Percentiles rank a stretch among this genome's conserved stretches.
Evolutionary conservation across 139 green algal genomes (phyloP).

Genomic region (Tetraselmis chui): DNA sequence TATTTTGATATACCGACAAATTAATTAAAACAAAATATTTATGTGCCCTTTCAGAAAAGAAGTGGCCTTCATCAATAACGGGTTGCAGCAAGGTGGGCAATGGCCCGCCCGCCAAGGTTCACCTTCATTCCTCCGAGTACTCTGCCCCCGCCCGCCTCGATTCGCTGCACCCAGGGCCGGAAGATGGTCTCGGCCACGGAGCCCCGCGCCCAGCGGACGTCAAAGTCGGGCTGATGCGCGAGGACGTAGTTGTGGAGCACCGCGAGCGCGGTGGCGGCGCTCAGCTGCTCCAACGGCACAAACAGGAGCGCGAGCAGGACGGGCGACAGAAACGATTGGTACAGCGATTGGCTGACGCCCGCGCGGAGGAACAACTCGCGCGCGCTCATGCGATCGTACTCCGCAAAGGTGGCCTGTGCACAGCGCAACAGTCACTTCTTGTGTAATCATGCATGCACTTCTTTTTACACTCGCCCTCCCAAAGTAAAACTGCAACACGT

Average conservation of each 20-base stretch:
- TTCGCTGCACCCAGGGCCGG: conserved; percentile 1
- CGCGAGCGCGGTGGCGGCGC: conserved; percentile 20
- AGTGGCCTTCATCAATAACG: too few relatives aligned
- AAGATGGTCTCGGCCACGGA: conserved; percentile 20
- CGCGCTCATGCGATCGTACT: conserved; percentile 21
- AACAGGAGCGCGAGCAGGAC: conserved; percentile 22
- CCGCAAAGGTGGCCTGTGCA: background rate
- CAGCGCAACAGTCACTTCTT: background rate
- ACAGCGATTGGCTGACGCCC: conserved; percentile 7
- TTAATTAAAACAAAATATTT: too few relatives aligned
- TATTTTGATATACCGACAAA: too few relatives aligned
- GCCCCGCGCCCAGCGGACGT: conserved; percentile 27
- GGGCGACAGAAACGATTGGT: conserved; percentile 18
- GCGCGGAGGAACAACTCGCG: conserved; percentile 4
- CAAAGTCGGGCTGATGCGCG: conserved; percentile 32
- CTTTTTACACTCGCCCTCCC: too few relatives aligned
- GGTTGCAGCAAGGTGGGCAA: too few relatives aligned
- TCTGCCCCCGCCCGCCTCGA: conserved; percentile 9
- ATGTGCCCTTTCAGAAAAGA: too few relatives aligned
- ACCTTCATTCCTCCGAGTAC: conserved; percentile 10
- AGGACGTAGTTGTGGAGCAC: conserved; percentile 31
- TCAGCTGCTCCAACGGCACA: conserved; percentile 19
- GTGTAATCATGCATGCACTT: background rate
- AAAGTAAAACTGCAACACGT: too few relatives aligned
- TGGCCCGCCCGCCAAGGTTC: too few relatives aligned